Evolutionary conservation across 2,329 filamentous ascomycete species (phyloP).

Genomic region (Fusarium armeniacum): DNA sequence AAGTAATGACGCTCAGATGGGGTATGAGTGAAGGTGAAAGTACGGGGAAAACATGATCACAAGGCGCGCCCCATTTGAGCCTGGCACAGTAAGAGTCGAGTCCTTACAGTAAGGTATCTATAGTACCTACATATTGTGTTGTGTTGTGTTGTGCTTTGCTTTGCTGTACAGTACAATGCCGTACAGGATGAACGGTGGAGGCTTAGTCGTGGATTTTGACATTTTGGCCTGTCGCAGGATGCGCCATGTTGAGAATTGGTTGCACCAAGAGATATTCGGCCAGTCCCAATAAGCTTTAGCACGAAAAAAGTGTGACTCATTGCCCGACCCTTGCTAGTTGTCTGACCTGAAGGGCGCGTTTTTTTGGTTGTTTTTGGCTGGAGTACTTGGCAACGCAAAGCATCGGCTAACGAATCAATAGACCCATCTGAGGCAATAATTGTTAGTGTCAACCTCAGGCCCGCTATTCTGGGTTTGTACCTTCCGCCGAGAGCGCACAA

Average conservation of each 20-base stretch:
- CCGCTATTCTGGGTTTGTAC: conserved; percentile 45
- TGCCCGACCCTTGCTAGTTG: conserved; percentile 47
- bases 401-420: conserved; percentile 23
- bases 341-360: conserved; percentile 46
- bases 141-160: not conserved
- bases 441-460: conserved; percentile 39
- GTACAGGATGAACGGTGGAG: conserved; percentile 28
- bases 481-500: conserved; percentile 34
- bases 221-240: conserved; percentile 29
- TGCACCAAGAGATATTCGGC: conserved; percentile 44
- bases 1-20: not conserved
- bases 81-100: conserved; percentile 13
- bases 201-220: conserved; percentile 22
- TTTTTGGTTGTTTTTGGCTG: not conserved
- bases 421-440: not conserved
- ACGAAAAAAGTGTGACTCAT: conserved; percentile 55
- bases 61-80: conserved; percentile 13
- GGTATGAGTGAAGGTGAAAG: not conserved
- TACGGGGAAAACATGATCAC: conserved; percentile 1
- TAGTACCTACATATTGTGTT: not conserved
- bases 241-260: conserved; percentile 46
- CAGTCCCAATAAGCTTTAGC: conserved; percentile 51
- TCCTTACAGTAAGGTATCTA: not conserved
- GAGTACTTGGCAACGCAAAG: conserved; percentile 36
- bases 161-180: not conserved